A percentile compares a stretch with the other conserved stretches of the same genome.
phyloP scores from a whole-genome alignment of 1,284 basidiomycete species.

The Boletus mariae region DNA sequence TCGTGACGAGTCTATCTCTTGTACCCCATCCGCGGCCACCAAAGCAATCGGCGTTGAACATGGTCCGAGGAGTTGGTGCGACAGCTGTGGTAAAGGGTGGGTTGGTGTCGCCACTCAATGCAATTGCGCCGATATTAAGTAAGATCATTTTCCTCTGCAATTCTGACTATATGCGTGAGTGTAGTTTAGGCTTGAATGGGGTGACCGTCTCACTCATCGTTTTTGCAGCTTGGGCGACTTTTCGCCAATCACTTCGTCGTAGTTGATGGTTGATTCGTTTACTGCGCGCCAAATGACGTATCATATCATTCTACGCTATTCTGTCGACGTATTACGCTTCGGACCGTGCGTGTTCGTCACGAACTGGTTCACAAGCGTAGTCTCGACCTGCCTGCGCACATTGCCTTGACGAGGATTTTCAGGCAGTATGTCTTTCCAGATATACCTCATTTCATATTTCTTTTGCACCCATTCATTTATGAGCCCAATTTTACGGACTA shows the following conservation, averaged over 20 bases:
- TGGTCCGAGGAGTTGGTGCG: conserved; percentile 64
- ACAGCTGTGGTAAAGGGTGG: conserved; percentile 68
- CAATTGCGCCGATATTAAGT: conserved; percentile 67
- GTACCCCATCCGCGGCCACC: conserved; percentile 38
- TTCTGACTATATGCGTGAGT: conserved; percentile 26
- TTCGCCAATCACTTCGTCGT: conserved; percentile 36
- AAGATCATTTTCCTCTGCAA: conserved; percentile 21
- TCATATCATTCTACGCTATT: conserved; percentile 42
- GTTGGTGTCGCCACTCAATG: conserved; percentile 56
- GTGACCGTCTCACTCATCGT: conserved; percentile 4
- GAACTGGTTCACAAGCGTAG: conserved; percentile 59
- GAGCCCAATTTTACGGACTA: conserved; percentile 15
- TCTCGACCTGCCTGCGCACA: conserved; percentile 40
- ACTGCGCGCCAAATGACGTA: conserved; percentile 26
- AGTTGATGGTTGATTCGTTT: conserved; percentile 41
- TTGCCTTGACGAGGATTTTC: conserved; percentile 33
- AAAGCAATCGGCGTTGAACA: conserved; percentile 61
- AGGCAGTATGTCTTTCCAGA: conserved; percentile 23
- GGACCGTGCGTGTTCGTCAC: conserved; percentile 50
- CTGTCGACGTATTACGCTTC: conserved; percentile 57
- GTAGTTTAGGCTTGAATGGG: background rate
- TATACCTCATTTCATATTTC: conserved; percentile 8
- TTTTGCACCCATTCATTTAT: conserved; percentile 6
- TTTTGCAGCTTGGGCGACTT: conserved; percentile 29
- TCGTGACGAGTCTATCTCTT: conserved; percentile 55